Evolutionary conservation across 1,139 yeast species (phyloP).

Genomic region (Suhomyces maxii): DNA sequence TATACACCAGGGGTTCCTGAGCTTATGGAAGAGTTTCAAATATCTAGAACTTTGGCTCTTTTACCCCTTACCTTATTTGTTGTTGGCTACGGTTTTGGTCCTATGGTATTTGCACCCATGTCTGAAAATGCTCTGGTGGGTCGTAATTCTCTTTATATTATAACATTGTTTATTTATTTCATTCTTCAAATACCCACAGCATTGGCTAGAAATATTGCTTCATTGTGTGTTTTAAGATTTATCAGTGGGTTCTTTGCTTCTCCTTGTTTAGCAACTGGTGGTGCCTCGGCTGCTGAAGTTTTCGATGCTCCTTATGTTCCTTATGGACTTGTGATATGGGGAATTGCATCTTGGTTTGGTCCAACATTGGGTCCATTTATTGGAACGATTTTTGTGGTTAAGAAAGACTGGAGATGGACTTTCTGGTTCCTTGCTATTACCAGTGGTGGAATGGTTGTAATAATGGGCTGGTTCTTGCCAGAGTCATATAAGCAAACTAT

Average conservation of each 20-base stretch:
- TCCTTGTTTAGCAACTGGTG: constrained; percentile 38
- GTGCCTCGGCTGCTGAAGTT: constrained; percentile 34
- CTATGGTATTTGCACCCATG: constrained; percentile 38
- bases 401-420: constrained; percentile 37
- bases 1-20: constrained; percentile 53
- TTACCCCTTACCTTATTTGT: constrained; percentile 37
- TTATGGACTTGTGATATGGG: constrained; percentile 35
- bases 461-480: constrained; percentile 30
- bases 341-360: constrained; percentile 33
- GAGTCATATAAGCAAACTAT: constrained; percentile 35
- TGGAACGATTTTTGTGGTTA: constrained; percentile 30
- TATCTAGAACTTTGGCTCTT: constrained; percentile 27
- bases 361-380: constrained; percentile 38
- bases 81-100: constrained; percentile 40
- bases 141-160: constrained; percentile 40
- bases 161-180: constrained; percentile 27
- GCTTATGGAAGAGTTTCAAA: constrained; percentile 27
- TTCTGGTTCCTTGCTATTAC: constrained; percentile 38
- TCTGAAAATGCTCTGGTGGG: constrained; percentile 51
- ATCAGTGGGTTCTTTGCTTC: constrained; percentile 35
- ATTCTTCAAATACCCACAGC: constrained; percentile 35
- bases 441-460: constrained; percentile 26
- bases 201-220: constrained; percentile 27
- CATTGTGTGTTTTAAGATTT: constrained; percentile 31
- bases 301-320: constrained; percentile 28